Base-by-base conservation (phyloP, 1,284 basidiomycete species). In the Ganoderma sp. region DNA sequence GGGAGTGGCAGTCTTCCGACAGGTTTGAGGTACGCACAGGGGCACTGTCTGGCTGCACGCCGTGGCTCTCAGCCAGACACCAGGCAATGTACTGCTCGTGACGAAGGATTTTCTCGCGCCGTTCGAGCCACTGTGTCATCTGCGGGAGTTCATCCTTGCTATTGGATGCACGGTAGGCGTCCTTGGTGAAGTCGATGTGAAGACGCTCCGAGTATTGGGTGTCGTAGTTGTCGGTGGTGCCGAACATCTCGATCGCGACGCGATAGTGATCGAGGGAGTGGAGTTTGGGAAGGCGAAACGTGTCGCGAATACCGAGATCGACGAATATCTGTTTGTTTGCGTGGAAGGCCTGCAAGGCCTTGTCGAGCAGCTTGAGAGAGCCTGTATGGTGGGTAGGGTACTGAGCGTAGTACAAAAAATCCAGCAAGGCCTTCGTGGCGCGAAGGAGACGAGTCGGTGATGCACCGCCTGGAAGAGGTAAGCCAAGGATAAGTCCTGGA, bases 51-150 rank as follows among this genome's bases (percentile, higher is more conserved):
- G 25, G 25, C 25, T 28, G 25, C 25, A n/a, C n/a, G n/a, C n/a
- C n/a, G n/a, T n/a, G n/a, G n/a, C n/a, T n/a, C n/a, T n/a, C n/a
- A n/a, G 25, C 34, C 19, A n/a, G 9, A n/a, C 45, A 58, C 69
- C 69, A 70, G 1, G 28, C 9, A 10, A 70, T 56, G 39, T 39
- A 70, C 0, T 42, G 25, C 2, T 37, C 57, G 17, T 68, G 67
- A 0, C 67, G 61, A 2, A 34, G 10, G 7, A 70, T 56, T 58
- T 67, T 68, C 68, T 80, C 80, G 19, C 70, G 71, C 0, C 75
- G 71, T 41, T 78, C 71, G 0, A 82, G 72, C 81, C 81, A 83
- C 0, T 52, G 12, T 0, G 77, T 79, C 81, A 83, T 83, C 59
- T 81, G 81, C 0, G 71, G 37, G 34, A 77, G 74, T 52, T 80